A percentile compares a stretch with the other conserved stretches of the same genome.
These are phyloP conservation scores for Podosphaera aphanis DNA, from an alignment of 2,329 filamentous ascomycete genomes.

Conservation along the genomic window DNA sequence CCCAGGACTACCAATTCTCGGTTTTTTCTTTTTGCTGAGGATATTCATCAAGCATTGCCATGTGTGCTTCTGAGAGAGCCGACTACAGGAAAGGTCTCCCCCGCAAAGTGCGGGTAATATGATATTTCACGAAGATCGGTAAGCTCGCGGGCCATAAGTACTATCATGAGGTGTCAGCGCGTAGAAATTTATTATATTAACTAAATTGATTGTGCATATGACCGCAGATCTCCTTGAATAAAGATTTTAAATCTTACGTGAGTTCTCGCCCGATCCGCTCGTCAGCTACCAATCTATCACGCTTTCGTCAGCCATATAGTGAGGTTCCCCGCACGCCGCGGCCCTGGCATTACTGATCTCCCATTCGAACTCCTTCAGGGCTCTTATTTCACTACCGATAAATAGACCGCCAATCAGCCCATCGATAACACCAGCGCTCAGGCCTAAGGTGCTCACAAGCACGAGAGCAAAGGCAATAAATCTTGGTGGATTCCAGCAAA, in stretches of 20 bases:
- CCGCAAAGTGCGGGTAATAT: too few relatives aligned
- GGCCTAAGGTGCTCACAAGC: constrained; percentile 52
- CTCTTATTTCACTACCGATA: constrained; percentile 59
- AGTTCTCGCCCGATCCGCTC: constrained; percentile 18
- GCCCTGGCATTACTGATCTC: constrained; percentile 50
- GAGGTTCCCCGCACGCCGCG: constrained; percentile 12
- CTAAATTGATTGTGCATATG: background rate
- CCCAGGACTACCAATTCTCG: too few relatives aligned
- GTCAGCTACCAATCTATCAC: constrained; percentile 32
- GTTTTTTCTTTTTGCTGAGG: too few relatives aligned
- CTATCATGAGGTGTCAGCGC: background rate
- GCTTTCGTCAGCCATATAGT: constrained; percentile 8
- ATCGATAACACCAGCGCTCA: constrained; percentile 57
- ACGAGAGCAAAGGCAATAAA: constrained; percentile 63
- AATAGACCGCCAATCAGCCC: constrained; percentile 75
- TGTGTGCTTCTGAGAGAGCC: too few relatives aligned
- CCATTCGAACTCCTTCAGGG: constrained; percentile 79
- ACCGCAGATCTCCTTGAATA: background rate
- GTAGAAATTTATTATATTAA: background rate
- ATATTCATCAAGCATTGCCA: too few relatives aligned
- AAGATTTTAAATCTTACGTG: background rate
- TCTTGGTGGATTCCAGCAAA: constrained; percentile 65
- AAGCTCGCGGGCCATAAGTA: background rate
- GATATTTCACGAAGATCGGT: too few relatives aligned
- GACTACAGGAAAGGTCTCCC: too few relatives aligned